Evolutionary conservation across 352 stramenopile genomes (phyloP), one percentile per base, ranked within the genome.

Genomic region (Globisporangium orthogonon): DNA sequence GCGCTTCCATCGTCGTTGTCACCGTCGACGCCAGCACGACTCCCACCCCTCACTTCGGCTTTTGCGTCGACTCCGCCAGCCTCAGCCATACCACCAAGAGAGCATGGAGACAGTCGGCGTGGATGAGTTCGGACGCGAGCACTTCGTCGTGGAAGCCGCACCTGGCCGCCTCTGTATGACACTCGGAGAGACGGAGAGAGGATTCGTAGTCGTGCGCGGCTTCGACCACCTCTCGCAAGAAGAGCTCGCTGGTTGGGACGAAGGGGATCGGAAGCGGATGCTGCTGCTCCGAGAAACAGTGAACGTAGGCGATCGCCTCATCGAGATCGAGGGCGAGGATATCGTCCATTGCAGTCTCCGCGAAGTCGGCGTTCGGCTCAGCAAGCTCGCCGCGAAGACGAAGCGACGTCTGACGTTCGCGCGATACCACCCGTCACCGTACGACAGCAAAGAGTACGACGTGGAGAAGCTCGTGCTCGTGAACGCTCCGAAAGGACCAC

Each of bases 91-190:
- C 9, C 39, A 13, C 39, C 39, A 43, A 37, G 17, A 6, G n/a
- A 54, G 14, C 28, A 73, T 76, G 67, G 58, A 74, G 35, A 31
- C 43, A 5, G 29, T 65, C 17, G 59, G 70, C 9, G 50, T 79
- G 3, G 74, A 82, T 30, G 67, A 76, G 37, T 77, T 85, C 41
- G 74, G 74, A 11, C 74, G 74, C 37, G 65, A 78, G 41, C 67
- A 74, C 49, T 82, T 82, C 45, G 61, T 70, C 7, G 67, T 81
- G 7, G 67, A 79, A 57, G 73, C 73, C 0, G 69, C 73, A 2
- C 66, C 72, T 15, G 77, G 75, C 9, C 73, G 71, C 0, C 60
- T 88, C n/a, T 75, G 77, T 13, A 69, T 88, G 41, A 74, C 73
- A 35, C 62, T 88, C 6, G 62, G 70, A 29, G 77, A 88, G 53